These are phyloP conservation scores for Xylaria curta DNA, from an alignment of 495 filamentous ascomycete genomes.

Conservation along the genomic window DNA sequence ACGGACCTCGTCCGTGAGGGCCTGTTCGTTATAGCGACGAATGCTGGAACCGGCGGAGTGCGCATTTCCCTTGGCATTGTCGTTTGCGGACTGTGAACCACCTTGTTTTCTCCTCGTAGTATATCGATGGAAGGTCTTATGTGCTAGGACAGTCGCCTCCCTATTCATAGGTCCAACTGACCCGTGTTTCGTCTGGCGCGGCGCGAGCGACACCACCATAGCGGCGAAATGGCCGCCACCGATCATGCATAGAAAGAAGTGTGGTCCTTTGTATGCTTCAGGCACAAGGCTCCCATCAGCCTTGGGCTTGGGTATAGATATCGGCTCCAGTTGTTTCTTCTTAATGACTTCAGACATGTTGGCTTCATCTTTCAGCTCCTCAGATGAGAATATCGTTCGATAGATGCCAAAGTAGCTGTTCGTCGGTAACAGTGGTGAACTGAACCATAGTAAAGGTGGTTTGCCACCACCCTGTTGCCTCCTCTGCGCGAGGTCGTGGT, in stretches of 20 bases:
- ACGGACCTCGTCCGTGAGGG: constrained; percentile 82
- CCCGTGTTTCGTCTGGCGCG: constrained; percentile 73
- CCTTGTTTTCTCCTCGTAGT: constrained; percentile 96
- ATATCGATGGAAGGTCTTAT: constrained; percentile 98
- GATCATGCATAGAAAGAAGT: constrained; percentile 97
- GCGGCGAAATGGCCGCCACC: constrained; percentile 97
- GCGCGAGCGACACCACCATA: constrained; percentile 89
- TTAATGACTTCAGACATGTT: constrained; percentile 69
- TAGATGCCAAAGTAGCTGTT: constrained; percentile 87
- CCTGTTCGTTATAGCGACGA: constrained; percentile 91
- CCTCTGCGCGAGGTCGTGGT: constrained; percentile 53
- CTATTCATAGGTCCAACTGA: constrained; percentile 70
- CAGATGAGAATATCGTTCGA: constrained; percentile 75
- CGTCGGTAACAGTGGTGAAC: constrained; percentile 71
- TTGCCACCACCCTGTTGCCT: constrained; percentile 65
- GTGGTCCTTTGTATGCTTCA: constrained; percentile 65
- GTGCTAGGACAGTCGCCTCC: constrained; percentile 84
- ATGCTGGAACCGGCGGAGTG: constrained; percentile 92
- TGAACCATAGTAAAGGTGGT: constrained; percentile 85
- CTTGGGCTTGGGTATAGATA: constrained; percentile 55
- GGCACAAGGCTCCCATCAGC: constrained; percentile 59
- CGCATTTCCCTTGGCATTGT: constrained; percentile 86
- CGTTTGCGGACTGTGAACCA: constrained; percentile 90
- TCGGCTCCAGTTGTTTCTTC: constrained; percentile 76
- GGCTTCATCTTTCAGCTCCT: constrained; percentile 70